These are phyloP conservation scores for Malus hybrid DNA, from an alignment of 331 rosid genomes.

Conservation along the genomic window DNA sequence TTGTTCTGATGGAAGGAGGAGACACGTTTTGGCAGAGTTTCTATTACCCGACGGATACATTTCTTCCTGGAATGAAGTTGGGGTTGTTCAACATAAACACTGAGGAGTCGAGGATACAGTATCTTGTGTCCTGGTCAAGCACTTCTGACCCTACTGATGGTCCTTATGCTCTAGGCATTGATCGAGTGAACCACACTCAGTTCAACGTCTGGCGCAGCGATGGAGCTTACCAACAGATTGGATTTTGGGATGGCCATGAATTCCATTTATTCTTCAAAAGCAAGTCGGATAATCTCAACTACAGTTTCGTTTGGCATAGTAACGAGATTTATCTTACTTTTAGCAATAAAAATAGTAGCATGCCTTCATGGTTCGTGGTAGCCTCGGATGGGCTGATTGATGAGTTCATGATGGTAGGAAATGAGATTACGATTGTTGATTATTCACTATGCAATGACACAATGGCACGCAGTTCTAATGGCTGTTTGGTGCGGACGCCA, in stretches of 20 bases:
- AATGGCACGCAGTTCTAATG: background rate
- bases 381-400: constrained; percentile 2
- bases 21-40: constrained; percentile 12
- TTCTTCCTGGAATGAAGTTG: constrained; percentile 18
- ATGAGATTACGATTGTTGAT: background rate
- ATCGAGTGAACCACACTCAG: background rate
- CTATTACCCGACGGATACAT: constrained; percentile 6
- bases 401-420: constrained; percentile 6
- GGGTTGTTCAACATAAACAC: constrained; percentile 13
- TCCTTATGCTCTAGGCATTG: background rate
- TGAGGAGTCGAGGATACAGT: background rate
- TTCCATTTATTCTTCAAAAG: constrained; percentile 5
- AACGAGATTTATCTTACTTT: constrained; percentile 10
- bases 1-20: background rate
- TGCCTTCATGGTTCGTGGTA: constrained; percentile 9
- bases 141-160: background rate
- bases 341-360: background rate
- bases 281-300: background rate
- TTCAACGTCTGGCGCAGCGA: background rate
- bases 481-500: background rate
- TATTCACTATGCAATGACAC: constrained; percentile 7
- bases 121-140: constrained; percentile 9
- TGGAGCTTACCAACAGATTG: constrained; percentile 1
- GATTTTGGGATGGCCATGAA: constrained; percentile 5
- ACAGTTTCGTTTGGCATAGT: background rate